phyloP scores from a whole-genome alignment of 164 flowering plant species.

The Vitis cinerea region DNA sequence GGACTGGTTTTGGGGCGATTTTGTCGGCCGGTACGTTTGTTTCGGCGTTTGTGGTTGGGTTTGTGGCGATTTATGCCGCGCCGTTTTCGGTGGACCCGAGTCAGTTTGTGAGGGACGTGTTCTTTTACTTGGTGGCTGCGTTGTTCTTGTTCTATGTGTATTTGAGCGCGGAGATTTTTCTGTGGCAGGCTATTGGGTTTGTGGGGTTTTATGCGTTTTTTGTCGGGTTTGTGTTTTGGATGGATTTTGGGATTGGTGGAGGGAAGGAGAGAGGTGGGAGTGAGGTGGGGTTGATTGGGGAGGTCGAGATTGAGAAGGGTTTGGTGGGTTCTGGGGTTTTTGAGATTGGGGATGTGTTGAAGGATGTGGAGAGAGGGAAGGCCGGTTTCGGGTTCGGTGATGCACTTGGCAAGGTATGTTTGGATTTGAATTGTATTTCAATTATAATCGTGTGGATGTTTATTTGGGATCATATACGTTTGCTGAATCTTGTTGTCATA shows the following conservation, averaged over 20 bases:
- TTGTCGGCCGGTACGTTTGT: slow-evolving; percentile 90
- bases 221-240: slow-evolving; percentile 93
- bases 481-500: too few species aligned
- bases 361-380: slow-evolving; percentile 22
- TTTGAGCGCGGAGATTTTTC: slow-evolving; percentile 77
- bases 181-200: slow-evolving; percentile 96
- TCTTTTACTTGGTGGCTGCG: slow-evolving; percentile 75
- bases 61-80: slow-evolving; percentile 86
- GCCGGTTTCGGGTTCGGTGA: slow-evolving; percentile 16
- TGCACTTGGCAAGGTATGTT: slow-evolving; percentile 37
- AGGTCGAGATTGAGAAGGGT: slow-evolving; percentile 18
- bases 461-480: neutral
- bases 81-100: slow-evolving; percentile 71
- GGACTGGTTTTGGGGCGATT: slow-evolving; percentile 91
- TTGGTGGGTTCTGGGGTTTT: slow-evolving; percentile 14
- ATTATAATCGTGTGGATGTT: neutral
- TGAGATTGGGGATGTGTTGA: slow-evolving; percentile 26
- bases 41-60: slow-evolving; percentile 87
- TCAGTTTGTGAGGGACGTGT: slow-evolving; percentile 77
- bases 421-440: neutral
- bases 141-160: slow-evolving; percentile 73
- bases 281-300: slow-evolving; percentile 25
- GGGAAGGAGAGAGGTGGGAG: slow-evolving; percentile 16
- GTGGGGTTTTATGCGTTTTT: slow-evolving; percentile 86
- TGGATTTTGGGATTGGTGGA: slow-evolving; percentile 66